A percentile compares a stretch with the other conserved stretches of the same genome.
Evolutionary conservation across 2,329 filamentous ascomycete genomes (phyloP).

Genomic region (Proliferodiscus dingleyae): DNA sequence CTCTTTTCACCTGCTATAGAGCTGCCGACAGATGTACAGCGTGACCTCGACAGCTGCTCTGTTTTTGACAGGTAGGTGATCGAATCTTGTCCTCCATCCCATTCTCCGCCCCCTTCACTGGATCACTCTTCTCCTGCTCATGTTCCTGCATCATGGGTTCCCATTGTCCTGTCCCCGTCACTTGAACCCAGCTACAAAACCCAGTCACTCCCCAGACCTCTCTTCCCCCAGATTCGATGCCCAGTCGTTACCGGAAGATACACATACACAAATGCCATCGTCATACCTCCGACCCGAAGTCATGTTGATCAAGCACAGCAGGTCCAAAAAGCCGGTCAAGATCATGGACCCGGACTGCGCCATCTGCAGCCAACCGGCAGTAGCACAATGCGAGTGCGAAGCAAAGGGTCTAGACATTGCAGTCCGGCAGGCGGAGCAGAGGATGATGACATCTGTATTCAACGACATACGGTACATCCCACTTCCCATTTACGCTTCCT

Average conservation of each 20-base stretch:
- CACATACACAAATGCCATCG: conserved; percentile 18
- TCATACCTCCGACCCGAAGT: conserved; percentile 23
- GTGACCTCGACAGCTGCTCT: conserved; percentile 18
- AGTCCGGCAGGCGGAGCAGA: conserved; percentile 56
- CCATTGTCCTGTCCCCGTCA: background rate
- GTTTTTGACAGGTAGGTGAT: conserved; percentile 19
- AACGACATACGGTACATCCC: conserved; percentile 55
- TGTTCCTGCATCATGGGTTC: conserved; percentile 19
- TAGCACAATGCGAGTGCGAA: conserved; percentile 59
- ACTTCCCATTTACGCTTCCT: no score
- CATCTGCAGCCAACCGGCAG: conserved; percentile 58
- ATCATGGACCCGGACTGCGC: conserved; percentile 68
- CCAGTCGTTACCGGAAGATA: no score
- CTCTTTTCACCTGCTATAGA: background rate
- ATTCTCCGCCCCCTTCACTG: conserved; percentile 4
- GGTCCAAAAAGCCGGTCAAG: conserved; percentile 38
- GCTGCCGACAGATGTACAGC: conserved; percentile 15
- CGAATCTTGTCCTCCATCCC: conserved; percentile 3
- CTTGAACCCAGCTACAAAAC: conserved; percentile 11
- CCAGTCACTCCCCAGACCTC: conserved; percentile 9
- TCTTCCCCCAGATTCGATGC: conserved; percentile 10
- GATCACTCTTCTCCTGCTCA: conserved; percentile 11
- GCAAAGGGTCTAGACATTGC: conserved; percentile 59
- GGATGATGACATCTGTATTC: conserved; percentile 59
- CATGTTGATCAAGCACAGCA: conserved; percentile 29